Evolutionary conservation across 768 basidiomycete species (phyloP).

Genomic region (Pleurotus tuoliensis): DNA sequence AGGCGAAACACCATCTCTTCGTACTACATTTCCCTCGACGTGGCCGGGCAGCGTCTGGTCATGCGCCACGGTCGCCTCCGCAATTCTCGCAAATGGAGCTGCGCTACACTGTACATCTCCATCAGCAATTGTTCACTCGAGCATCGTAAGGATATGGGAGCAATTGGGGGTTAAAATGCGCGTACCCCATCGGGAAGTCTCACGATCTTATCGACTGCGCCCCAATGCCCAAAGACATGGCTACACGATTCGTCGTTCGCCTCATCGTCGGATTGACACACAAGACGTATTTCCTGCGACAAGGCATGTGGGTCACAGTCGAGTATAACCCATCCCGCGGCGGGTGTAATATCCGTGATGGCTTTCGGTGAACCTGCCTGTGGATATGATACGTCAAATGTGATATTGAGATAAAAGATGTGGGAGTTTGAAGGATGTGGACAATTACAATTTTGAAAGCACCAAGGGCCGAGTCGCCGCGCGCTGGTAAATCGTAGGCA

Average conservation of each 20-base stretch:
- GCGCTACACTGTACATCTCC: conserved; percentile 4
- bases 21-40: conserved; percentile 17
- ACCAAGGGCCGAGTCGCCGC: too few relatives aligned
- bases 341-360: not conserved
- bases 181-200: not conserved
- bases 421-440: too few relatives aligned
- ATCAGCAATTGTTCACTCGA: not conserved
- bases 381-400: not conserved
- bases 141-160: too few relatives aligned
- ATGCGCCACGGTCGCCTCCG: conserved; percentile 27
- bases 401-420: too few relatives aligned
- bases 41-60: conserved; percentile 30
- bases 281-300: not conserved
- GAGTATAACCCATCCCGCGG: not conserved
- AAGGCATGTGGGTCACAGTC: not conserved
- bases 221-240: not conserved
- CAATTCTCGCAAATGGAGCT: conserved; percentile 24
- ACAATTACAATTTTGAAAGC: too few relatives aligned
- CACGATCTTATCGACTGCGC: not conserved
- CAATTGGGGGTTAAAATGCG: too few relatives aligned
- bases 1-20: conserved; percentile 19
- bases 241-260: not conserved
- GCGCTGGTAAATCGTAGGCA: too few relatives aligned
- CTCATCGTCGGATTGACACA: not conserved
- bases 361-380: not conserved